These are phyloP conservation scores for Paraphoma chrysanthemicola DNA, from an alignment of 2,329 filamentous ascomycete species.

Conservation along the genomic window DNA sequence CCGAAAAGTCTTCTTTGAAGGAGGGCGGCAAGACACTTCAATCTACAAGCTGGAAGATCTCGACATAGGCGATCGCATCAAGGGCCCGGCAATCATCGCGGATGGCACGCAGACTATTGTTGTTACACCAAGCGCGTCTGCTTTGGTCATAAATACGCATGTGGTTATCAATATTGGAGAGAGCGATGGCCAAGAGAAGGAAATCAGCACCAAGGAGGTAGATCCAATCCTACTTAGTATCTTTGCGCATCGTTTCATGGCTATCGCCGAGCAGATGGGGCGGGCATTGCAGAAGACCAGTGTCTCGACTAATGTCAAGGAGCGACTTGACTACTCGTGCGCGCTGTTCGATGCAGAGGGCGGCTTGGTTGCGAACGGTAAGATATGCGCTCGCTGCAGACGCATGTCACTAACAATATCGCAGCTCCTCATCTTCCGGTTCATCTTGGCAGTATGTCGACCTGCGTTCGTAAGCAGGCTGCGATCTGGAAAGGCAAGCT, in stretches of 20 bases:
- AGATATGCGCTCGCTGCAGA: neutral
- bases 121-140: constrained; percentile 78
- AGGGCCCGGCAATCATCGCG: constrained; percentile 84
- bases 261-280: constrained; percentile 86
- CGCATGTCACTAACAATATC: neutral
- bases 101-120: constrained; percentile 93
- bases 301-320: constrained; percentile 81
- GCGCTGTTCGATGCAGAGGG: constrained; percentile 80
- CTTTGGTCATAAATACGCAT: constrained; percentile 82
- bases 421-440: constrained; percentile 78
- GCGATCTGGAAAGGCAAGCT: constrained; percentile 81
- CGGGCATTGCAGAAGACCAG: constrained; percentile 79
- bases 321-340: constrained; percentile 83
- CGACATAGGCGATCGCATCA: constrained; percentile 72
- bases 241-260: constrained; percentile 84
- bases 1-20: constrained; percentile 82
- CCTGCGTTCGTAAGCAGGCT: constrained; percentile 78
- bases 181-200: constrained; percentile 56
- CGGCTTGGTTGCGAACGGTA: constrained; percentile 75
- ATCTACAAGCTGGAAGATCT: constrained; percentile 84
- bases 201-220: constrained; percentile 63
- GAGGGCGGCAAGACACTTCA: constrained; percentile 76
- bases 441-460: constrained; percentile 85
- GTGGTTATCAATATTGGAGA: constrained; percentile 85
- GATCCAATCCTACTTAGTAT: constrained; percentile 81